Conservation (phyloP, 2,329 filamentous ascomycete genomes). For the Colletotrichum tabaci region DNA sequence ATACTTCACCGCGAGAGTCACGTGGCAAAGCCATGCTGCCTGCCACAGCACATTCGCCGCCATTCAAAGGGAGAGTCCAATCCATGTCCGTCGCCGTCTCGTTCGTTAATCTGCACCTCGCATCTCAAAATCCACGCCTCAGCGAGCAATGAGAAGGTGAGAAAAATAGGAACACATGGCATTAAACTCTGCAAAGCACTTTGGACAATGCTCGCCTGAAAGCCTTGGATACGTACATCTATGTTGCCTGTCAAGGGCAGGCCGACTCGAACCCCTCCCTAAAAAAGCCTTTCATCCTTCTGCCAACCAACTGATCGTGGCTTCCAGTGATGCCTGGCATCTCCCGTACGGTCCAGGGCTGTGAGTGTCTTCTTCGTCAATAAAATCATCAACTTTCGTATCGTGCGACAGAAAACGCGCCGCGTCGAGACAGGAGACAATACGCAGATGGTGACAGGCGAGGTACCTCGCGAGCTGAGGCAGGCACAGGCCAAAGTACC, state of each 20-base stretch:
- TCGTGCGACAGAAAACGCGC: background rate
- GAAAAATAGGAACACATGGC: background rate
- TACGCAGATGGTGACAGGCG: background rate
- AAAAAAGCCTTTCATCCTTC: background rate
- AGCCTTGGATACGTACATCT: too few relatives aligned
- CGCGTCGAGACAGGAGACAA: constrained; percentile 11
- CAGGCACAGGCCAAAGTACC: constrained; percentile 27
- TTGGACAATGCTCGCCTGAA: background rate
- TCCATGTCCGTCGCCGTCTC: background rate
- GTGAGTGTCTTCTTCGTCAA: background rate
- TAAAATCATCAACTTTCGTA: background rate
- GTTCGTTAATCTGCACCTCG: background rate
- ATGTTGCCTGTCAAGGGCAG: background rate
- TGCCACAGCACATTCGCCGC: constrained; percentile 26
- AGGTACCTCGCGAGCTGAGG: constrained; percentile 10
- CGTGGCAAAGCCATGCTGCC: constrained; percentile 31
- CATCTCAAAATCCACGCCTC: background rate
- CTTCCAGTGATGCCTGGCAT: background rate
- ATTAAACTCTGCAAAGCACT: background rate
- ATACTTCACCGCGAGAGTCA: background rate
- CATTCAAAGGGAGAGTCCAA: background rate
- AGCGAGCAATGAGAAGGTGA: background rate
- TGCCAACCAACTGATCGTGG: background rate
- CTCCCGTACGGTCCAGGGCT: constrained; percentile 16
- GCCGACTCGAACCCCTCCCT: background rate